Evolutionary conservation across 352 stramenopile species (phyloP).

Genomic region (Peronospora destructor): DNA sequence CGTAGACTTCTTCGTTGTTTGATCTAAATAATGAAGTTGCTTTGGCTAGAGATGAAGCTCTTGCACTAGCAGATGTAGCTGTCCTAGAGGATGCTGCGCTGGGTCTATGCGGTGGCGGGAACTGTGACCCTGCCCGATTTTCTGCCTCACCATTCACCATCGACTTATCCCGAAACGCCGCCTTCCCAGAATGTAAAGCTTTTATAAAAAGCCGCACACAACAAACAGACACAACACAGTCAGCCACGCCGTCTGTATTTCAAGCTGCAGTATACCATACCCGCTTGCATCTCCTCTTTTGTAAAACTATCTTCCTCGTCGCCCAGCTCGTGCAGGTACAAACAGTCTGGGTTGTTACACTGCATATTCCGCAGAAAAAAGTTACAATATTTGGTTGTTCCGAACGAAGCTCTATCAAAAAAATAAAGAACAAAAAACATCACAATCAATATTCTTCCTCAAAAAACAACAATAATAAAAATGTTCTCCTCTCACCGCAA

Average conservation of each 20-base stretch:
- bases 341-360: conserved; percentile 92
- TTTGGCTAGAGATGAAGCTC: conserved; percentile 20
- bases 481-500: conserved; percentile 34
- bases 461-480: background rate
- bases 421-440: background rate
- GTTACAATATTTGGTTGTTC: conserved; percentile 95
- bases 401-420: conserved; percentile 79
- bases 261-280: conserved; percentile 19
- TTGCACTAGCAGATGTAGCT: conserved; percentile 17
- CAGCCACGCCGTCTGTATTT: background rate
- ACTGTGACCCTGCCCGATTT: conserved; percentile 45
- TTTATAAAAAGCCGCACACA: conserved; percentile 2
- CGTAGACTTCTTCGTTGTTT: conserved; percentile 26
- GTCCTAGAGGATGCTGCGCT: conserved; percentile 14
- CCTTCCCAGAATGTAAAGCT: conserved; percentile 71
- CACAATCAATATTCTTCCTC: background rate
- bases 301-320: conserved; percentile 91
- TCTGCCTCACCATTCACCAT: conserved; percentile 36
- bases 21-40: conserved; percentile 18
- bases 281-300: conserved; percentile 90
- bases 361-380: conserved; percentile 87
- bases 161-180: conserved; percentile 58
- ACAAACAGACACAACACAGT: background rate
- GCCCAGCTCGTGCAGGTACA: conserved; percentile 91
- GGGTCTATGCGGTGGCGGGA: conserved; percentile 42